Evolutionary conservation across 306 rosid species (phyloP).

Genomic region (Neltuma alba): DNA sequence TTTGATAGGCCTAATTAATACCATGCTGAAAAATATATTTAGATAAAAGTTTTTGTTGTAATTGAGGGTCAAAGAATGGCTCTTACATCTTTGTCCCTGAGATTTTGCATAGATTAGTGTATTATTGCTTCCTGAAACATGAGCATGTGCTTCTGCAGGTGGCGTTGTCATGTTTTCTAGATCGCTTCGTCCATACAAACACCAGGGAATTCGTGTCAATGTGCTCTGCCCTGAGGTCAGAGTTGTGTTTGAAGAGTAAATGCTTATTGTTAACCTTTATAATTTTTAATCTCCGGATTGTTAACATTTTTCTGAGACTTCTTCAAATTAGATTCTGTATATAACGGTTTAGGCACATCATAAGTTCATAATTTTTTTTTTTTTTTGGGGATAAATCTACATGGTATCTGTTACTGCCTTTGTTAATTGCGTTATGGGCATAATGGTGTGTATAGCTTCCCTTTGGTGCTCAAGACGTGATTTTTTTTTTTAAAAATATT

Average conservation of each 20-base stretch:
- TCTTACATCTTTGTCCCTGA: conserved; percentile 10
- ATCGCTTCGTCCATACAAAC: conserved; percentile 67
- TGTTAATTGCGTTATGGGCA: neutral
- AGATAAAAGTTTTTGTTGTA: neutral
- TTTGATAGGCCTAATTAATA: neutral
- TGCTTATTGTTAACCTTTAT: conserved; percentile 15
- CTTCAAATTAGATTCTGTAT: conserved; percentile 1
- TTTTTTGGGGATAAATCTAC: neutral
- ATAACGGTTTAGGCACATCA: conserved; percentile 14
- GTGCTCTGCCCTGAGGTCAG: conserved; percentile 97
- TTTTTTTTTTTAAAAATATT: neutral
- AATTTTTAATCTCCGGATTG: conserved; percentile 29
- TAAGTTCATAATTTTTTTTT: neutral
- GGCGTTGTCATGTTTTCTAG: conserved; percentile 92
- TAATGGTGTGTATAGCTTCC: neutral
- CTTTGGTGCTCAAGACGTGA: conserved; percentile 6
- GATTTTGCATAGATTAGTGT: conserved; percentile 21
- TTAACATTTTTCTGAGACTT: conserved; percentile 2
- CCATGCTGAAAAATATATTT: neutral
- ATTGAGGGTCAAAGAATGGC: conserved; percentile 3
- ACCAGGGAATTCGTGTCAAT: conserved; percentile 83
- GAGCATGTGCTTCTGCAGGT: conserved; percentile 50
- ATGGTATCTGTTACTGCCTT: neutral
- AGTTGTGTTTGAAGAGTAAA: conserved; percentile 23
- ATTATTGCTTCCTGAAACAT: conserved; percentile 31